Evolutionary conservation across 768 basidiomycete species (phyloP), one percentile per base, ranked within the genome.

Genomic region (Termitomyces sp.): DNA sequence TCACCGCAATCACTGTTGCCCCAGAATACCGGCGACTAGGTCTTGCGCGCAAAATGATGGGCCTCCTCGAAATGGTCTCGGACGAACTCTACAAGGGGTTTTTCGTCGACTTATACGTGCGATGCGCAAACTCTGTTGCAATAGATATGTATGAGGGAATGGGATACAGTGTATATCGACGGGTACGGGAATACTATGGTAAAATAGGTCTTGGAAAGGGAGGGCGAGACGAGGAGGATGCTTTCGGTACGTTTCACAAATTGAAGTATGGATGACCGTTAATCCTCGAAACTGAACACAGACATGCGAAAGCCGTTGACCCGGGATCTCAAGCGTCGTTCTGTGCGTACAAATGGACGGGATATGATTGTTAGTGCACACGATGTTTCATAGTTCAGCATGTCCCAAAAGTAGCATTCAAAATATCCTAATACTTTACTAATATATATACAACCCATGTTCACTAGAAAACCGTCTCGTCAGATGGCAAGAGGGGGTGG

Each of bases 31-130:
- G 97, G 39, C 87, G 91, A 3, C 81, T 98, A 3, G 84, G 85
- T 1, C 85, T 98, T 42, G 96, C 93, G 0, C 83, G 85, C 61
- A 85, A 83, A 67, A 88, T 98, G 83, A 92, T 96, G 84, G 67
- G 76, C 58, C 76, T 90, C 45, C 86, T 99, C 42, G 96, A 98
- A 69, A 77, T 81, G 61, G 87, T 93, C 7, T 92, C 91, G 1
- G 88, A 94, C 67, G 79, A 85, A 56, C 79, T 78, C 23, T 90
- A 94, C 76, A 82, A 82, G 58, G 91, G 86, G 3, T 90, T 84
- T 79, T 98, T 96, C 64, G 94, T 98, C 45, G 97, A 98, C 70
- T 81, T 99, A 20, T 98, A 94, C 67, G 96, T 98, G 53, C 84
- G 97, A 49, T 94, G 91, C 63, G 86, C 86, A 56, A 97, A 96